Base-by-base conservation (phyloP, 2,329 filamentous ascomycete species). In the Trichoderma gracile region DNA sequence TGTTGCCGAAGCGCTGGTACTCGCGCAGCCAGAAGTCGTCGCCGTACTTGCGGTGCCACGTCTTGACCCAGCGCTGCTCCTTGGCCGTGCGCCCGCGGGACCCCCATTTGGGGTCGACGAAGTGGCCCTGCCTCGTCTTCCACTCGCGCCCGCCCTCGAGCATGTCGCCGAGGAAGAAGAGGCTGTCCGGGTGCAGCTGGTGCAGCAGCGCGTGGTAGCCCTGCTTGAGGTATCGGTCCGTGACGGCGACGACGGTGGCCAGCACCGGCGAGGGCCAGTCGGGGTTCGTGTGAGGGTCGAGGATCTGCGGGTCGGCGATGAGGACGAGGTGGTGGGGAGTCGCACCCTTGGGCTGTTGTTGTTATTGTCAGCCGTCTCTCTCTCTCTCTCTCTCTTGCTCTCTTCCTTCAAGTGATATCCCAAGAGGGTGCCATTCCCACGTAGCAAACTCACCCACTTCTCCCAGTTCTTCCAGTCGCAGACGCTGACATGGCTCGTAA, bases 71-170 rank as follows among this genome's bases (percentile, higher is more conserved):
- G 47, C 79, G 78, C 68, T 80, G 75, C 73, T 89, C 86, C 43
- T 79, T 74, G 7, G 78, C 76, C 2, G 85, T 84, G 46, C 81
- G 79, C 3, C 77, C 78, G 33, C 77, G 77, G 3, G n/a, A 27
- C 23, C 82, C 82, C 86, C 86, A 89, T 67, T 80, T 79, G 1
- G 85, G 84, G 68, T 89, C 86, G 25, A 81, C 77, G 59, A 86
- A 86, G 52, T 82, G 76, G 49, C 85, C 89, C 25, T 81, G 81
- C 2, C 77, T 79, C 14, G 93, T 94, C 69, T 89, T 90, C 95
- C 95, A 99, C 80, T 99, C 95, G 69, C 95, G 86, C 9, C 95
- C 95, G 4, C 95, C 95, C 73, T 99, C 95, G 72, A 99, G 97
- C 0, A 99, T 80, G 73, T 99, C 95, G 8, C 95, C 95, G 0